Evolutionary conservation across 1,284 basidiomycete species (phyloP).

Genomic region (Filobasidium uniguttulatum): DNA sequence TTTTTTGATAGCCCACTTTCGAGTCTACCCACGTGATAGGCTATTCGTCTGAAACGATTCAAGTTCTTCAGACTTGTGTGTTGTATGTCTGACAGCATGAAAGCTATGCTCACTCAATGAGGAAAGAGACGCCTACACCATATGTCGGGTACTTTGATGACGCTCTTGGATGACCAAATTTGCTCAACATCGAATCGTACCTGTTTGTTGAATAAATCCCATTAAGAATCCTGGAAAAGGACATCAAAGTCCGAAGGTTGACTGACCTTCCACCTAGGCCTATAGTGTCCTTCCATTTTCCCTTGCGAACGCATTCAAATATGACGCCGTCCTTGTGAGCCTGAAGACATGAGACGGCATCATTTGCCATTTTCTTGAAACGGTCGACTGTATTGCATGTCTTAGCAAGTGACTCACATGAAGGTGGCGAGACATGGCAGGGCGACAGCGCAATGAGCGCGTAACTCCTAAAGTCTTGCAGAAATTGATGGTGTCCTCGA

Average conservation of each 20-base stretch:
- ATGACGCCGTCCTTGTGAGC: conserved; percentile 39
- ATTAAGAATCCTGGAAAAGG: too few relatives aligned
- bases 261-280: conserved; percentile 38
- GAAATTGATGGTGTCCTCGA: conserved; percentile 35
- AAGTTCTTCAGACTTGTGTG: too few relatives aligned
- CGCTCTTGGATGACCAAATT: too few relatives aligned
- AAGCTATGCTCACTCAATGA: conserved; percentile 33
- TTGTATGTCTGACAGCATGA: not conserved
- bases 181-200: too few relatives aligned
- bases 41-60: conserved; percentile 31
- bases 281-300: conserved; percentile 40
- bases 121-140: conserved; percentile 43
- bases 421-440: conserved; percentile 29
- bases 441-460: conserved; percentile 39
- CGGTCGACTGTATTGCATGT: too few relatives aligned
- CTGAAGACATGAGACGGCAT: too few relatives aligned
- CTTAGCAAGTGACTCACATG: too few relatives aligned
- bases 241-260: too few relatives aligned
- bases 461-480: conserved; percentile 39
- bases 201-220: too few relatives aligned
- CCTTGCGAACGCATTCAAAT: conserved; percentile 41
- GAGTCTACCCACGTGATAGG: conserved; percentile 36
- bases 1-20: conserved; percentile 35
- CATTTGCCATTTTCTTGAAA: too few relatives aligned
- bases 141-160: too few relatives aligned